Percentiles rank a stretch among this genome's conserved stretches.
These are phyloP conservation scores for Fagus crenata DNA, from an alignment of 306 rosid genomes.

Conservation along the genomic window DNA sequence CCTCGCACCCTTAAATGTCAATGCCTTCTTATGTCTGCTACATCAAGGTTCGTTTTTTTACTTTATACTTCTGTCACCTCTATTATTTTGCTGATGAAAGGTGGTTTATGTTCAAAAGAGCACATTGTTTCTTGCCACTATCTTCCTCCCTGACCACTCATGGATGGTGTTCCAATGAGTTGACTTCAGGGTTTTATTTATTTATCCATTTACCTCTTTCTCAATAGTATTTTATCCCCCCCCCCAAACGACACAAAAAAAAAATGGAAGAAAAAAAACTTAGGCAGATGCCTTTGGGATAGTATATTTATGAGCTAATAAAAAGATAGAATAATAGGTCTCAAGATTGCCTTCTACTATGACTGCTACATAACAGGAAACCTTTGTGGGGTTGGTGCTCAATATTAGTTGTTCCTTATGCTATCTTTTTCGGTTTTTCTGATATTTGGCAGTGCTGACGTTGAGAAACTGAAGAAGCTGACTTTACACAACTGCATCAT, in stretches of 20 bases:
- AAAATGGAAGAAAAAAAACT: not conserved
- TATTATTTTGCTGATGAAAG: conserved; percentile 9
- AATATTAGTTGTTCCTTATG: conserved; percentile 1
- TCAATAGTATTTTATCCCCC: not conserved
- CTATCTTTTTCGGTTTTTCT: conserved; percentile 26
- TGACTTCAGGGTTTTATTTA: conserved; percentile 1
- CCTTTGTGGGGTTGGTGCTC: not conserved
- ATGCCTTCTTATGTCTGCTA: conserved; percentile 97
- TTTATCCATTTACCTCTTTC: not conserved
- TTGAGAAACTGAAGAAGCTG: conserved; percentile 90
- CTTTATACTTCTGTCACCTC: conserved; percentile 13
- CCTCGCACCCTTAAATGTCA: conserved; percentile 88
- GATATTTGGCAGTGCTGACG: conserved; percentile 66
- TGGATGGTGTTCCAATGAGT: not conserved
- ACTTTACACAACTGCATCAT: conserved; percentile 78
- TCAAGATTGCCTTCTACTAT: not conserved
- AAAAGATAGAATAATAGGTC: not conserved
- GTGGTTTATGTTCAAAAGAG: conserved; percentile 22
- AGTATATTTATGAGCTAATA: not conserved
- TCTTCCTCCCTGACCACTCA: not conserved
- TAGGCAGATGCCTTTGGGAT: too few species aligned
- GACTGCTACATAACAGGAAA: conserved; percentile 1
- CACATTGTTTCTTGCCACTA: conserved; percentile 11
- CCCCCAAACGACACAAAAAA: too few species aligned
- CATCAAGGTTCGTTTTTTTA: conserved; percentile 65